These are phyloP conservation scores for Prunus armeniaca DNA, from an alignment of 306 rosid genomes.

Conservation along the genomic window DNA sequence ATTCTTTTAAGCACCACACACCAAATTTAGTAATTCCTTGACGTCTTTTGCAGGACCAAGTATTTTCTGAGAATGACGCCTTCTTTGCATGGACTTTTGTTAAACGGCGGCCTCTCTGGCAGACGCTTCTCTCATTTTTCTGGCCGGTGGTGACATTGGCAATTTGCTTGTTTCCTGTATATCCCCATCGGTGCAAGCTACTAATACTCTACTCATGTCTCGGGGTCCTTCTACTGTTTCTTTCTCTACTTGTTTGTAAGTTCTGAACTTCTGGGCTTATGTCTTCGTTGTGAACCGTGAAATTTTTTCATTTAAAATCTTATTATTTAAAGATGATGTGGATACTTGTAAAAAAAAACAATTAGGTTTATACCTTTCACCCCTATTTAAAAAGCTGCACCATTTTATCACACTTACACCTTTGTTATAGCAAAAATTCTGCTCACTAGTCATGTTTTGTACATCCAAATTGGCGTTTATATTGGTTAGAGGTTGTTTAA, in stretches of 20 bases:
- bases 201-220: slow-evolving; percentile 91
- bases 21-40: slow-evolving; percentile 30
- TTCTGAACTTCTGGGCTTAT: slow-evolving; percentile 24
- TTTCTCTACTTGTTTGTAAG: slow-evolving; percentile 81
- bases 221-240: slow-evolving; percentile 80
- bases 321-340: not conserved
- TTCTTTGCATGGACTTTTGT: slow-evolving; percentile 98
- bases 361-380: not conserved
- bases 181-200: slow-evolving; percentile 93
- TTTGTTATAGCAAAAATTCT: not conserved
- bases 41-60: slow-evolving; percentile 72
- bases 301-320: not conserved
- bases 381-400: not conserved
- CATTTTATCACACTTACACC: not conserved
- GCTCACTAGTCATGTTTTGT: not conserved
- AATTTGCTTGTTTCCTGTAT: slow-evolving; percentile 96
- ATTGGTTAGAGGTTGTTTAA: not conserved
- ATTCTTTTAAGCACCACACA: not conserved
- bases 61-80: slow-evolving; percentile 87
- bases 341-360: not conserved
- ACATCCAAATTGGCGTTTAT: not conserved
- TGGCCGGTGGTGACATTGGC: slow-evolving; percentile 99
- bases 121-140: slow-evolving; percentile 92
- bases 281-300: not conserved
- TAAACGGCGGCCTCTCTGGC: slow-evolving; percentile 92